Evolutionary conservation across 768 basidiomycete genomes (phyloP), one percentile per base, ranked within the genome.

Genomic region (Rhodotorula babjevae): DNA sequence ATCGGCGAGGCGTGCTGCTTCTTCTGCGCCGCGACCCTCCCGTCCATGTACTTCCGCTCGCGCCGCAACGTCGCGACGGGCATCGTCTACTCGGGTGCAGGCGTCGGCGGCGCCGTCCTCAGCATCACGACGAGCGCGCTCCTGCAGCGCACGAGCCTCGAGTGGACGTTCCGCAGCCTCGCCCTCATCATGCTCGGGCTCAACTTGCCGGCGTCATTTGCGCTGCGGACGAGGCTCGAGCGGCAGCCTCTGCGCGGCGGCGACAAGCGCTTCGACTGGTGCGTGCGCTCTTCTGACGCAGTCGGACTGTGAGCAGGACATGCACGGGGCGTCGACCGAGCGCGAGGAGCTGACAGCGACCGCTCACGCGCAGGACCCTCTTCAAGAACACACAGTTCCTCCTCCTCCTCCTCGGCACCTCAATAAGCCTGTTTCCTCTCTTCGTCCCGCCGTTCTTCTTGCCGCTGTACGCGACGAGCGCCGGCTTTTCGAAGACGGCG

Each of bases 381-480:
- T 73, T 79, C 68, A 59, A 66, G n/a, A 76, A 78, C 60, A 9
- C 40, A 4, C 52, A 72, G 14, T 77, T 79, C 61, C 36, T 57
- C 4, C 62, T 73, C n/a, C 62, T 78, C 14, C 61, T 73, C 33
- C 8, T 67, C n/a, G 75, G 74, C 3, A 66, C 65, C 12, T 60
- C 75, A 0, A 58, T 79, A 27, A 76, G 67, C 3, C 47, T 76
- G 8, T 79, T 79, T 70, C 77, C 77, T 0, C 69, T 80, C 44
- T 75, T 79, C 47, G 75, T 79, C 2, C 75, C 79, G 14, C 77
- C 79, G 4, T 80, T 79, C 73, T 80, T 80, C 70, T 61, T 80
- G 8, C 79, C 80, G 0, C 60, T 80, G 14, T 80, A 77, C 64
- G 78, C 68, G 25, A 64, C 66, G 3, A 63, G 68, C 0, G 71